A percentile compares a stretch with the other conserved stretches of the same genome.
Evolutionary conservation across 2,329 filamentous ascomycete species (phyloP).

Genomic region (Allantophomopsis cytisporea): DNA sequence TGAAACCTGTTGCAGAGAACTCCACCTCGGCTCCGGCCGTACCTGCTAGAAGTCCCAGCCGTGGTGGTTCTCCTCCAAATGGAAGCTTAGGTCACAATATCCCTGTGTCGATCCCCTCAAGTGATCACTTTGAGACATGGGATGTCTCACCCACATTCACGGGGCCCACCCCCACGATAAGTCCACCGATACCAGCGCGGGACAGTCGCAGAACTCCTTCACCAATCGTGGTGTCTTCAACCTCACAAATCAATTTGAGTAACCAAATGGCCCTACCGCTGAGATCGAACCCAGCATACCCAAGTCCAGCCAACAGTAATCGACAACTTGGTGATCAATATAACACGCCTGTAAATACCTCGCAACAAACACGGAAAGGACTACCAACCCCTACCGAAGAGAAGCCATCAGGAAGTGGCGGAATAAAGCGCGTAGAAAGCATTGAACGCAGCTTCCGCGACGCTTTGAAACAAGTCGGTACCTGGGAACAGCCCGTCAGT

Average conservation of each 20-base stretch:
- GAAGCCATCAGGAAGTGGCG: not conserved
- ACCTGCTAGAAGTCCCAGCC: constrained; percentile 33
- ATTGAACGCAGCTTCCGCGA: constrained; percentile 16
- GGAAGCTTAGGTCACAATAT: constrained; percentile 5
- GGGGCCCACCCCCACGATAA: not conserved
- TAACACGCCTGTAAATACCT: constrained; percentile 5
- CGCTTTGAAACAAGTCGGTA: constrained; percentile 7
- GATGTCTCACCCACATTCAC: constrained; percentile 9
- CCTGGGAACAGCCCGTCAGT: constrained; percentile 13
- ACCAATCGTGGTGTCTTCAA: too few relatives aligned
- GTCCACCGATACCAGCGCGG: too few relatives aligned
- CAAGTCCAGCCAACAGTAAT: constrained; percentile 2
- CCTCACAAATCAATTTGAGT: too few relatives aligned
- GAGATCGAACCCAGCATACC: not conserved
- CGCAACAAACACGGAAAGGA: constrained; percentile 4
- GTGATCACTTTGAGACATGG: constrained; percentile 12
- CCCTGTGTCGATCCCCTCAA: constrained; percentile 12
- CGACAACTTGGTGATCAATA: constrained; percentile 6
- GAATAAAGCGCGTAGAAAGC: constrained; percentile 4
- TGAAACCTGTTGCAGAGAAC: constrained; percentile 51
- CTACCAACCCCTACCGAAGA: constrained; percentile 3
- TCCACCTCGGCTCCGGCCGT: constrained; percentile 39
- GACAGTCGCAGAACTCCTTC: too few relatives aligned
- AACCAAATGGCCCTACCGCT: too few relatives aligned
- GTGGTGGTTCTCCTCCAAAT: constrained; percentile 9